A percentile compares a stretch with the other conserved stretches of the same genome.
These are phyloP conservation scores for Przewalskia tangutica DNA, from an alignment of 257 asterid species.

Conservation along the genomic window DNA sequence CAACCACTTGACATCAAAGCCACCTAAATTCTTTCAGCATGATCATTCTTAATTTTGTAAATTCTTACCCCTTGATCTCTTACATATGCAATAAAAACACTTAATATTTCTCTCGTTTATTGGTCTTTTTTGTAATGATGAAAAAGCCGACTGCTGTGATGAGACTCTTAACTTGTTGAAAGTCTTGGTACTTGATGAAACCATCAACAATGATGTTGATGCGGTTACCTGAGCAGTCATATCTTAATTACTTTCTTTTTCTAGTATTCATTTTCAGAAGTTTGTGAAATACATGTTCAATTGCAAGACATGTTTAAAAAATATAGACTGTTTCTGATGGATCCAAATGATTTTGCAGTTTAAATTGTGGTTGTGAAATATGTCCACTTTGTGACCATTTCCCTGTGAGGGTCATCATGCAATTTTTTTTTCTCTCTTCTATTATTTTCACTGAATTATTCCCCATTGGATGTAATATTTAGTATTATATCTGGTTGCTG, in stretches of 20 bases:
- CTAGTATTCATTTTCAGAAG: neutral
- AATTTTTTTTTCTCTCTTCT: neutral
- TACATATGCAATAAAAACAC: neutral
- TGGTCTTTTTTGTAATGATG: neutral
- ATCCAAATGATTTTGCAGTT: neutral
- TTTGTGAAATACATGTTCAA: neutral
- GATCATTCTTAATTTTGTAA: neutral
- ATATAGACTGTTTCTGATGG: neutral
- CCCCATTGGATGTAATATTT: neutral
- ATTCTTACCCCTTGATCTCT: neutral
- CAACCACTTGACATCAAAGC: neutral
- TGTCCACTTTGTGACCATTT: neutral
- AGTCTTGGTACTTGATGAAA: neutral
- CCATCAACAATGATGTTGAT: neutral
- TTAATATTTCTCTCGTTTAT: neutral
- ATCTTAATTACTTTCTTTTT: neutral
- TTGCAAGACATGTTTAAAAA: neutral
- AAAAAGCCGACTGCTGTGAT: neutral
- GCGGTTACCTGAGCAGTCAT: slow-evolving; percentile 2
- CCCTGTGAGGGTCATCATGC: neutral
- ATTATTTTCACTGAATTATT: neutral
- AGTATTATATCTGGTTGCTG: slow-evolving; percentile 10
- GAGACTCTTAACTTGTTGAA: neutral
- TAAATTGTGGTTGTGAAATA: neutral
- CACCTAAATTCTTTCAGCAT: neutral